Base-by-base conservation (phyloP, 139 green algal species). In the Eudorina sp. region DNA sequence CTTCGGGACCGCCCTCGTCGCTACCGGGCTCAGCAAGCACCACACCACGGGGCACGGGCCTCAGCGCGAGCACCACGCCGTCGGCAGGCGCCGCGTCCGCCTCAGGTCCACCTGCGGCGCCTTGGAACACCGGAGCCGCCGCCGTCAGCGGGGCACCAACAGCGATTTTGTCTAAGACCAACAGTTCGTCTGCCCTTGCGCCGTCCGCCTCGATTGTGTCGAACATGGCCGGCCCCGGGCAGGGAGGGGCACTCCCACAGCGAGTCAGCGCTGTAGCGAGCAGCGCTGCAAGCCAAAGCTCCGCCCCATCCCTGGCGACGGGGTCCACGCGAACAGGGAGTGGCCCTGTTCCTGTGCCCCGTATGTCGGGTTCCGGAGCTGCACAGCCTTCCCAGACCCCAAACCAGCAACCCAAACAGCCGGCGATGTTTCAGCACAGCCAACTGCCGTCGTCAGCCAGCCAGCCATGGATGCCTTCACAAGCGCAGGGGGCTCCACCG, bases 61-160 rank as follows among this genome's bases (percentile, higher is more conserved):
- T 41, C n/a, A 85, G 78, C 40, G 43, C 27, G 27, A 69, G 40
- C 55, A 74, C 40, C 78, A 85, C 78, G 55, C 78, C 78, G 11
- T 74, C 58, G 29, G 43, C 45, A 43, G 43, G 73, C 13, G 45
- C 73, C 23, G 27, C 45, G n/a, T 29, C 25, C 16, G 25, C 45
- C 38, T 7, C 40, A 38, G 41, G 29, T 2, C 40, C 25, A 11
- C 27, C 5, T 34, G 68, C 36, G 8, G 68, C 73, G 14, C 73
- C 73, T 5, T 81, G 73, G 73, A 41, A 62, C 9, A 38, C 45
- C 7, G 73, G 45, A 11, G 8, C 73, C n/a, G 29, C 45, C 45
- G 53, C 21, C 21, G 29, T 11, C 38, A 53, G 53, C 40, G 77
- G 36, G 19, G 3, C 73, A 29, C 5, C 73, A 8, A 11, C 73